A percentile compares a stretch with the other conserved stretches of the same genome.
Conservation (phyloP, 2,329 filamentous ascomycete species). For the Clathrospora elynae region DNA sequence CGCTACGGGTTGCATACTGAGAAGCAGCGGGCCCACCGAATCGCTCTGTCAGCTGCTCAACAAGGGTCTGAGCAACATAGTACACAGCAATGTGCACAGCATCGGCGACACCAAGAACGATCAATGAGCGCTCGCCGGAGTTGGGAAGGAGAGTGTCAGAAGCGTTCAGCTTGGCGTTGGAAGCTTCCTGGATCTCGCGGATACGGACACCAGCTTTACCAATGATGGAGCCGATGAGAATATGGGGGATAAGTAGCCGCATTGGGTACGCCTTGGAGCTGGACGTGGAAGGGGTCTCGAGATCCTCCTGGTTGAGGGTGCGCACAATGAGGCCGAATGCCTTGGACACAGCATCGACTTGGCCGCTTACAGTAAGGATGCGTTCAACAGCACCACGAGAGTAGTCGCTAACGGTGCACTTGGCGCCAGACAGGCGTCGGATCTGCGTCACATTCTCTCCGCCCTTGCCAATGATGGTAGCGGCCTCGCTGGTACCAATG, state of each 20-base stretch:
- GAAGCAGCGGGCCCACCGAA: constrained; percentile 95
- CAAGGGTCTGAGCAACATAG: constrained; percentile 96
- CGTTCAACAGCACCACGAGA: constrained; percentile 95
- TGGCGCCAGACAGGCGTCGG: constrained; percentile 89
- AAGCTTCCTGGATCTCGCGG: constrained; percentile 97
- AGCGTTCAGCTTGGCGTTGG: constrained; percentile 92
- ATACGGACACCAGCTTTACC: constrained; percentile 96
- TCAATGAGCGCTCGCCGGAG: constrained; percentile 95
- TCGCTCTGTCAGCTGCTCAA: constrained; percentile 94
- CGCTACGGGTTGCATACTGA: constrained; percentile 95
- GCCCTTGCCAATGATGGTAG: constrained; percentile 97
- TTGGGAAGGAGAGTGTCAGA: constrained; percentile 93
- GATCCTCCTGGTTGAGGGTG: constrained; percentile 94
- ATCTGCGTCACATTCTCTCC: constrained; percentile 99
- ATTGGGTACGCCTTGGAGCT: constrained; percentile 98
- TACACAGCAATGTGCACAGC: constrained; percentile 98
- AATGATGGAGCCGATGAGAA: constrained; percentile 97
- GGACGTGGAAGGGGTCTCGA: constrained; percentile 83
- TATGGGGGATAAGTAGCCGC: constrained; percentile 91
- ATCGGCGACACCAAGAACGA: constrained; percentile 96
- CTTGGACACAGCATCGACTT: constrained; percentile 97
- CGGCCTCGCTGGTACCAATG: constrained; percentile 95
- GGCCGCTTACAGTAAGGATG: constrained; percentile 94
- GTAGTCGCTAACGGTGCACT: constrained; percentile 99
- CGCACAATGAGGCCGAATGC: constrained; percentile 98